Base-by-base conservation (phyloP, 2,329 filamentous ascomycete species). In the Ophiosphaerella narmari region DNA sequence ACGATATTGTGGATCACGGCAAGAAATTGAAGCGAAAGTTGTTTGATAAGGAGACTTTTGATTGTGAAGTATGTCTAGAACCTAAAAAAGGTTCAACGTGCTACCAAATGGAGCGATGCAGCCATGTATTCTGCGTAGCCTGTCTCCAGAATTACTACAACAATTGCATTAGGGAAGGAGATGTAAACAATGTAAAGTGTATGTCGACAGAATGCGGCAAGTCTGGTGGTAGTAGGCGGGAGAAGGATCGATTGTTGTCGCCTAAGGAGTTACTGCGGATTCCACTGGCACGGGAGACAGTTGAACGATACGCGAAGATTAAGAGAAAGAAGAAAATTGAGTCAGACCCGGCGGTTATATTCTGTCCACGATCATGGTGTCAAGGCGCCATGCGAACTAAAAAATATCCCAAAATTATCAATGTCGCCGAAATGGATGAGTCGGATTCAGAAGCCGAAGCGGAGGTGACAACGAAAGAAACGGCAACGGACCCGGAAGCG, bases 321-420 rank as follows among this genome's bases (percentile, higher is more conserved):
- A 97, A 94, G 75, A 90, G 96, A 66, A 97, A 97, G 77, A 90
- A 89, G 58, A 89, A 91, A 70, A 83, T 97, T 2, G 94, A 97
- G 72, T 87, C 90, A 0, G 92, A 97, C 74, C 95, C 92, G 66
- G 88, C 86, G 50, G 97, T 92, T 0, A 83, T 97, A 31, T 97
- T 96, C 71, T 99, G 94, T 66, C 94, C 94, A 0, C 85, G 94
- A 7, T 81, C 86, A 48, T 97, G 92, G 90, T 99, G 94, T 70
- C 90, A 94, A 72, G 92, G 91, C 5, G 90, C 92, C 2, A 92
- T 92, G 23, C 84, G 76, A 4, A 86, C 85, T 7, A 56, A 63
- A 2, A 79, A 77, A 53, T 79, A 79, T 43, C 77, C 77, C 5
- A 76, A 78, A 45, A 74, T 79, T 26, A 68, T 64, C 9, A 72